Percentiles rank a stretch among this genome's conserved stretches.
Evolutionary conservation across 2,329 filamentous ascomycete genomes (phyloP).

Genomic region (Fusarium circinatum): DNA sequence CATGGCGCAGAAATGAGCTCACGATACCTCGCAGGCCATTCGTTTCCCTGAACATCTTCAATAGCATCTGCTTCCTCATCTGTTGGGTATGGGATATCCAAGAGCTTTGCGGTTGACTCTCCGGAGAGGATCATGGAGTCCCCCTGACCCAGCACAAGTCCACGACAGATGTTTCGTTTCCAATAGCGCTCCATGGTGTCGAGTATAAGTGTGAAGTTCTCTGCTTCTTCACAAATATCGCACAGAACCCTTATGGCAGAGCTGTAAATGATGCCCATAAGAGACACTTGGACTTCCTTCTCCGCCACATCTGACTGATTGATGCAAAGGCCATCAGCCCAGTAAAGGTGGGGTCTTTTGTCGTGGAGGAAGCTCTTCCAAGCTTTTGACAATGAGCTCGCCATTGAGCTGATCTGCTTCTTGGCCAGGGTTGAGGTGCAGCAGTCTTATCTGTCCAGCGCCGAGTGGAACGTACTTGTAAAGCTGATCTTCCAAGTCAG

Average conservation of each 20-base stretch:
- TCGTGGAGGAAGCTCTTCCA: not conserved
- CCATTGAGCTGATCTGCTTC: not conserved
- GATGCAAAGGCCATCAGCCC: constrained; percentile 11
- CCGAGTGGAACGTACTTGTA: not conserved
- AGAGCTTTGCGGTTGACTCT: not conserved
- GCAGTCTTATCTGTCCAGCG: not conserved
- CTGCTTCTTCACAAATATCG: not conserved
- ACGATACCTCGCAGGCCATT: not conserved
- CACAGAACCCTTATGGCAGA: constrained; percentile 9
- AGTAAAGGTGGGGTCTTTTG: not conserved
- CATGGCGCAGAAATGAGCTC: not conserved
- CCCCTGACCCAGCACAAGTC: not conserved
- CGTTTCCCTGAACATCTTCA: not conserved
- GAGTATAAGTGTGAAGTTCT: not conserved
- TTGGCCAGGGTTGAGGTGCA: not conserved
- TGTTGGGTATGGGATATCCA: not conserved
- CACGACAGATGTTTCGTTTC: not conserved
- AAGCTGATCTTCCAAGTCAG: accelerated
- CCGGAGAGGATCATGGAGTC: not conserved
- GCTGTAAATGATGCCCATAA: constrained; percentile 12
- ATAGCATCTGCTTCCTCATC: not conserved
- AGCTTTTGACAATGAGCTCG: not conserved
- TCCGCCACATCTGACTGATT: not conserved
- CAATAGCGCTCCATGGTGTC: constrained; percentile 2
- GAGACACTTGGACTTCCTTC: constrained; percentile 5